Base-by-base conservation (phyloP, 495 filamentous ascomycete genomes). In the Staphylotrichum tortipilum region DNA sequence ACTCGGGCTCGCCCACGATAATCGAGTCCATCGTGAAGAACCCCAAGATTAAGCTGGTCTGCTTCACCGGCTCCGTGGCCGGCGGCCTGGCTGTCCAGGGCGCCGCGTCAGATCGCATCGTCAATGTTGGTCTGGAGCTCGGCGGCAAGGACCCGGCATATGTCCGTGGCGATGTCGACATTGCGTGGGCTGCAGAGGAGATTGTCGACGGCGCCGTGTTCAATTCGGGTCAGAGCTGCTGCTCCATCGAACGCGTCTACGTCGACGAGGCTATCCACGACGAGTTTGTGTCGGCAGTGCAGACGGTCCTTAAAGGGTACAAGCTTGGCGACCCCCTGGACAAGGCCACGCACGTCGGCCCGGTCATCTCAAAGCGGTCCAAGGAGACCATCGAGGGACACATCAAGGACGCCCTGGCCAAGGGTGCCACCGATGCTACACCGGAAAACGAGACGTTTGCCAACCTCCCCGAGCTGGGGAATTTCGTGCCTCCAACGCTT, bases 201-300 rank as follows among this genome's bases (percentile, higher is more conserved):
- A 88, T 95, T 50, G 86, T 95, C 24, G 90, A 95, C 58, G 89
- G 91, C 4, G 88, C 90, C 3, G 73, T 98, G 33, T 98, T 96
- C 74, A 98, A 96, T 68, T 94, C 88, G 26, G 92, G 92, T 18
- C 92, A 98, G 67, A 95, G 89, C 58, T 98, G 92, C 72, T 97
- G 92, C 68, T 82, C 85, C 6, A 77, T 97, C 42, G 92, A 96
- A 70, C 77, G 92, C 22, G 81, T 98, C 7, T 97, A 97, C 55
- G 92, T 95, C 2, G 83, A 90, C 54, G 86, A 86, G 45, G 81
- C 76, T 46, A 78, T 97, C 48, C 81, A 95, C 61, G 86, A 91
- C 47, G 58, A 77, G 10, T 94, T 96, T 56, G 70, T 95, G n/a
- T 69, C 76, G 30, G 84, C 85, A 17, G 71, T 85, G 7, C 85